Evolutionary conservation across 1,139 yeast genomes (phyloP), one percentile per base, ranked within the genome.

Genomic region (Yamadazyma spencermartinsiae): DNA sequence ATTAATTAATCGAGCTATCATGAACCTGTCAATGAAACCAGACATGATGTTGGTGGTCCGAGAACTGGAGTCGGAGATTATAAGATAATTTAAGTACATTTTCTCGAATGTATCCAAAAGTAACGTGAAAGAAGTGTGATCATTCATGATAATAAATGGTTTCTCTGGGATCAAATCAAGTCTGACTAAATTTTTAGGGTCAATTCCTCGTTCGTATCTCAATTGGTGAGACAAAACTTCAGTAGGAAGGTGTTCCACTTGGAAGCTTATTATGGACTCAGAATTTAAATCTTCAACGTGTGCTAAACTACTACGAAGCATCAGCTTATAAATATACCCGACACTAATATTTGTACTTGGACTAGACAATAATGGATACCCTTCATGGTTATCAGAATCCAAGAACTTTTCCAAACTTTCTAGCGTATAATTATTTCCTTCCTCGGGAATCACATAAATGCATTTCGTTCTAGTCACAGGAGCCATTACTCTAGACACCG

Each of bases 1-100:
- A 31, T 61, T 57, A 7, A 72, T 61, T 29, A 65, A 48, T 6
- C 50, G 48, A 3, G 72, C 55, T 9, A 72, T 45, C 10, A 66
- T 56, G 37, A 64, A 72, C 37, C 76, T 46, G 46, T 72, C 76
- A 4, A 71, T 56, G 42, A 68, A 70, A 4, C 77, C 77, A 16
- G 57, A 44, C 62, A 69, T 58, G 4, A 45, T 34, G n/a, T 49
- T 47, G 15, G 49, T 48, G 11, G 48, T 44, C 7, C 46, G 46
- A 4, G 38, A 37, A 28, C 37, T 42, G n/a, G 56, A 43, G 19
- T 48, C 44, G 24, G 52, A 52, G 35, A 59, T 54, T 7, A 72
- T 55, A 9, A 66, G 50, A 43, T 66, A 63, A 49, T 72, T 72
- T 43, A 71, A 44, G 36, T 65, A 62, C 39, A 72, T 51, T 41